A percentile compares a stretch with the other conserved stretches of the same genome.
Conservation (phyloP, 2,329 filamentous ascomycete species). For the Calcarisporium arbuscula region DNA sequence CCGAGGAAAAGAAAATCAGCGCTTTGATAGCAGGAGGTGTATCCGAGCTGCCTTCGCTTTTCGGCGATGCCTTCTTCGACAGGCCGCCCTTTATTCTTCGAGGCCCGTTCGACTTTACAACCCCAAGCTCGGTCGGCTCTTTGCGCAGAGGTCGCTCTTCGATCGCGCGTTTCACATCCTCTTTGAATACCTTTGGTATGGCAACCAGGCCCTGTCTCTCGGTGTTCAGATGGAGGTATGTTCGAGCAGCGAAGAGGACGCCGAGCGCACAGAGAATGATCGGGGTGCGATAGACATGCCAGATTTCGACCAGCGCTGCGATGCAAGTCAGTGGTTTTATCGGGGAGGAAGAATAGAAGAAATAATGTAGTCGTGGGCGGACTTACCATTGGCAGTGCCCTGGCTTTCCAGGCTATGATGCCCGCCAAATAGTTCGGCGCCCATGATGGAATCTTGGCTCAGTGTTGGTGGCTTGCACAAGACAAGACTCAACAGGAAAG, state of each 20-base stretch:
- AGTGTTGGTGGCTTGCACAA: too few relatives aligned
- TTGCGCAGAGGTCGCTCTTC: slow-evolving; percentile 17
- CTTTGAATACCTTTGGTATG: slow-evolving; percentile 29
- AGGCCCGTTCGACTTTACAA: slow-evolving; percentile 38
- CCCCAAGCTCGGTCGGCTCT: slow-evolving; percentile 16
- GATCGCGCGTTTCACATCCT: slow-evolving; percentile 7
- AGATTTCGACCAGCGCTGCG: slow-evolving; percentile 36
- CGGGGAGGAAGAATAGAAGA: too few relatives aligned
- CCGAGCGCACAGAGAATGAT: slow-evolving; percentile 34
- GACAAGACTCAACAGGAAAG: too few relatives aligned
- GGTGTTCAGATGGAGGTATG: slow-evolving; percentile 35
- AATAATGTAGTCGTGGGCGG: too few relatives aligned
- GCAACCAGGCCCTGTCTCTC: slow-evolving; percentile 27
- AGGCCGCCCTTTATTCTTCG: slow-evolving; percentile 42
- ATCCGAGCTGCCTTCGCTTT: slow-evolving; percentile 19
- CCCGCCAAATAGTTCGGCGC: too few relatives aligned
- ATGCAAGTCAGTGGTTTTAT: too few relatives aligned
- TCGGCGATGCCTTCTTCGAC: slow-evolving; percentile 22
- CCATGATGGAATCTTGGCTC: too few relatives aligned
- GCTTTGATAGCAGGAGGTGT: slow-evolving; percentile 54
- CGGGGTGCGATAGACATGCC: slow-evolving; percentile 40
- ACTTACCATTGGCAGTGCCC: too few relatives aligned
- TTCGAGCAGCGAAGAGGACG: slow-evolving; percentile 30
- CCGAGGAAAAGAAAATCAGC: slow-evolving; percentile 81
- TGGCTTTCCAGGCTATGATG: too few relatives aligned